These are phyloP conservation scores for Penicillium canariense DNA, from an alignment of 495 filamentous ascomycete genomes.

Conservation along the genomic window DNA sequence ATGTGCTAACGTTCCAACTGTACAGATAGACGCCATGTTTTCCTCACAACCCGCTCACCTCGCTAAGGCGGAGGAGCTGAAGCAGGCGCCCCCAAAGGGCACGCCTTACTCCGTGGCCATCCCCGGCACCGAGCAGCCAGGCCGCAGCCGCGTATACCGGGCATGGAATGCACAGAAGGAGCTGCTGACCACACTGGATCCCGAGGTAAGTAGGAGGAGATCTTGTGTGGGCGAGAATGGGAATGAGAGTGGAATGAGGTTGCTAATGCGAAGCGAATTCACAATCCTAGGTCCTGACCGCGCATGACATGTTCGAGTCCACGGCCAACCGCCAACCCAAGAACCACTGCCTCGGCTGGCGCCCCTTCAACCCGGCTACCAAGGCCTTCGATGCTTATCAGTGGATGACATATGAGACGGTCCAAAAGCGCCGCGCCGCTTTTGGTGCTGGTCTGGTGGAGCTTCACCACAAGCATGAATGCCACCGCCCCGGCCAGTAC, in stretches of 20 bases:
- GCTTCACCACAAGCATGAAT: constrained; percentile 69
- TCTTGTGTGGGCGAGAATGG: too few relatives aligned
- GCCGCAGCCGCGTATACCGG: constrained; percentile 74
- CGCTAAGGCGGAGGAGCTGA: constrained; percentile 42
- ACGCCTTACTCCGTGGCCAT: constrained; percentile 59
- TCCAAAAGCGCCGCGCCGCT: constrained; percentile 75
- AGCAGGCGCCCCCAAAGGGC: constrained; percentile 43
- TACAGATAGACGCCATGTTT: constrained; percentile 34
- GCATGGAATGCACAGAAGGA: constrained; percentile 74
- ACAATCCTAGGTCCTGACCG: constrained; percentile 62
- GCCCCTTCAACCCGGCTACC: constrained; percentile 72
- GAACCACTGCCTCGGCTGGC: constrained; percentile 70
- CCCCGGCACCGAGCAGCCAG: constrained; percentile 69
- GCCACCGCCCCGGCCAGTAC: constrained; percentile 62
- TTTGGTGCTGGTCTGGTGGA: constrained; percentile 85
- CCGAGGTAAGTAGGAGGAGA: constrained; percentile 49
- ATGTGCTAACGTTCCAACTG: constrained; percentile 2
- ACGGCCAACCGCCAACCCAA: constrained; percentile 59
- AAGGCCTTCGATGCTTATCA: constrained; percentile 75
- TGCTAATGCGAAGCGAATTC: too few relatives aligned
- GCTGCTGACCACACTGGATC: constrained; percentile 71
- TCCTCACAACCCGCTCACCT: constrained; percentile 42
- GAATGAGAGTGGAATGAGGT: background rate
- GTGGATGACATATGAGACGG: constrained; percentile 81
- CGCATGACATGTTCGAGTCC: constrained; percentile 80